These are phyloP conservation scores for Salix suchowensis DNA, from an alignment of 345 rosid species.

Conservation along the genomic window DNA sequence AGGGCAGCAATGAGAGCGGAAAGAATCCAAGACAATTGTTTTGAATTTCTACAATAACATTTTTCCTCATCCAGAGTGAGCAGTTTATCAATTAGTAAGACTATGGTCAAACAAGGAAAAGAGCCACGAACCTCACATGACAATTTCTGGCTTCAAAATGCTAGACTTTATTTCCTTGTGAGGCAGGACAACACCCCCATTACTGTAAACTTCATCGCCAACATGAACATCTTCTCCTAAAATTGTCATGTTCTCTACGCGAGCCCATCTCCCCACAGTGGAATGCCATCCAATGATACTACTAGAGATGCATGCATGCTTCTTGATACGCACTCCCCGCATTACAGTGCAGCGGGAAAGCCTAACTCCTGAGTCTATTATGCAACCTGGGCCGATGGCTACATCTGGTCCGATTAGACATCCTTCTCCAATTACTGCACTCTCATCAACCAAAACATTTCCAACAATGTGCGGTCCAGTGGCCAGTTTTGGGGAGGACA, in stretches of 20 bases:
- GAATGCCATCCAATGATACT: slow-evolving; percentile 96
- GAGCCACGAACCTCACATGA: slow-evolving; percentile 47
- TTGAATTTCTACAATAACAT: no score
- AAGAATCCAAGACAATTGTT: no score
- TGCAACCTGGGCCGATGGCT: slow-evolving; percentile 84
- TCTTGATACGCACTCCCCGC: slow-evolving; percentile 90
- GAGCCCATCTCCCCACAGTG: slow-evolving; percentile 81
- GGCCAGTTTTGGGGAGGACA: slow-evolving; percentile 49
- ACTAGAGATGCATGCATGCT: slow-evolving; percentile 81
- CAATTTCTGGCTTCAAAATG: slow-evolving; percentile 95
- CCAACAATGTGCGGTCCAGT: slow-evolving; percentile 62
- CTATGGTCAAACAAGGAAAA: not conserved
- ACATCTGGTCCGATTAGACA: slow-evolving; percentile 93
- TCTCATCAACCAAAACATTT: slow-evolving; percentile 74
- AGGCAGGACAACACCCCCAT: slow-evolving; percentile 86
- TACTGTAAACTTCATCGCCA: slow-evolving; percentile 84
- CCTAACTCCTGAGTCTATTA: slow-evolving; percentile 82
- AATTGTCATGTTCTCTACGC: slow-evolving; percentile 92
- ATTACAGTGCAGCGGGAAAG: slow-evolving; percentile 83
- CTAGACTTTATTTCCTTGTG: slow-evolving; percentile 86
- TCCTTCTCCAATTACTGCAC: slow-evolving; percentile 81
- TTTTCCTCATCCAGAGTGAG: no score
- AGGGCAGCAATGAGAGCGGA: no score
- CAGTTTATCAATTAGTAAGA: not conserved
- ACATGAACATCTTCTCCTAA: slow-evolving; percentile 93